A percentile compares a stretch with the other conserved stretches of the same genome.
These are phyloP conservation scores for Protostelium mycophagum DNA, from an alignment of 78 protist species.

Conservation along the genomic window DNA sequence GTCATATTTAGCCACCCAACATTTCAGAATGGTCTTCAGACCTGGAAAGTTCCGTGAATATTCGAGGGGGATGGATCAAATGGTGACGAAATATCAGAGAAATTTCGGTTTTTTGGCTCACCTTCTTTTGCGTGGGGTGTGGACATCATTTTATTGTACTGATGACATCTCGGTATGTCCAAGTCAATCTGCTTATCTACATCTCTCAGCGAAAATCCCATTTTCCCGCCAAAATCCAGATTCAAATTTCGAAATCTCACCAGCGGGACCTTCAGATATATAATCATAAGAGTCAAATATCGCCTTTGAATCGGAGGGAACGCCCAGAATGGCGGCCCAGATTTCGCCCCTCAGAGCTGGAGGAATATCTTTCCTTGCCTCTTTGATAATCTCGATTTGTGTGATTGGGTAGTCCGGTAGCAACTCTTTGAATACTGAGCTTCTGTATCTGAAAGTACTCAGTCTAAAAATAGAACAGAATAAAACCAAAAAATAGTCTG, in stretches of 20 bases:
- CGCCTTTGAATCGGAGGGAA: conserved; percentile 3
- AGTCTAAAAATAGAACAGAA: no score
- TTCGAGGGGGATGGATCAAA: conserved; percentile 22
- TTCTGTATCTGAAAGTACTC: neutral
- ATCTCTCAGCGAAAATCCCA: neutral
- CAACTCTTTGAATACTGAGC: neutral
- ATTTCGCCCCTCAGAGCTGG: conserved; percentile 57
- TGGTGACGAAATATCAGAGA: no score
- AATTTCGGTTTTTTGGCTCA: no score
- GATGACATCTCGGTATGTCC: conserved; percentile 89
- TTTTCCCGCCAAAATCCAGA: neutral
- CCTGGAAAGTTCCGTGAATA: conserved; percentile 38
- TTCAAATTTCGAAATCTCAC: neutral
- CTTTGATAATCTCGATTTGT: conserved; percentile 41
- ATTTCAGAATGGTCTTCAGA: conserved; percentile 37
- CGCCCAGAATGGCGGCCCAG: conserved; percentile 77
- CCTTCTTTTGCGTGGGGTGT: conserved; percentile 30
- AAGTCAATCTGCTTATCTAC: conserved; percentile 71
- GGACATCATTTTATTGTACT: conserved; percentile 63
- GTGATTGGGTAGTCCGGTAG: neutral
- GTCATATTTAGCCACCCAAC: conserved; percentile 34
- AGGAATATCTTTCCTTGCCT: conserved; percentile 55
- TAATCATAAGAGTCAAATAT: conserved; percentile 3
- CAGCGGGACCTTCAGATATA: neutral
- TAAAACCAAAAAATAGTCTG: no score